Evolutionary conservation across 257 asterid species (phyloP), one percentile per base, ranked within the genome.

Genomic region (Paulownia fortunei): DNA sequence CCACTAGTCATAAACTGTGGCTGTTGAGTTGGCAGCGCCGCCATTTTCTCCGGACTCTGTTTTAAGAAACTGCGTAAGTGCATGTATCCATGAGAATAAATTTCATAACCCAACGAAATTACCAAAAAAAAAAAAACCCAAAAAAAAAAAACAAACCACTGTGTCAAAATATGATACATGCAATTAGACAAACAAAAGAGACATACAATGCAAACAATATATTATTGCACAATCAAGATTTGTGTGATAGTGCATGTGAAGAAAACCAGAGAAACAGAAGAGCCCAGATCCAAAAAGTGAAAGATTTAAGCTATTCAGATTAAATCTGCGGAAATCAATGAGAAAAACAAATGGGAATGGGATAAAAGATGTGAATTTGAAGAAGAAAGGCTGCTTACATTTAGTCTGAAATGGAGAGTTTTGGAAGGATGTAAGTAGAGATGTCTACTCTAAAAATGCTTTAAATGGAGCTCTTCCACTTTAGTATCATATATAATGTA

Each of bases 1-100:
- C 64, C 69, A 65, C 68, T 85, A 41, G 91, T 87, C 90, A 91
- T 88, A 81, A 93, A 94, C 92, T 94, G 98, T 16, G 92, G 91
- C 19, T 85, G 86, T 41, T 81, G 71, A 65, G 80, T 7, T 24
- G 89, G 47, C 69, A 67, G 66, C 69, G 87, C 92, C 83, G 96
- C 96, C 96, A 92, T 94, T 76, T 83, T 36, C 70, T 42, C 79
- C 74, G 15, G 46, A 60, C 78, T 80, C 83, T 82, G 77, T 61
- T 87, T 27, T 71, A 74, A 41, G n/a, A 79, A 54, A 68, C 73
- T 46, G 66, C 69, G 62, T 1, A 27, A 73, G 27, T 72, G 70
- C 52, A 72, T 72, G 55, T 10, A 65, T 49, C 61, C 49, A 13
- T n/a, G 13, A 32, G 55, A 36, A 76, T 0, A 60, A 68, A 36